Conservation (phyloP, 306 rosid species). For the Cucumis melo region DNA sequence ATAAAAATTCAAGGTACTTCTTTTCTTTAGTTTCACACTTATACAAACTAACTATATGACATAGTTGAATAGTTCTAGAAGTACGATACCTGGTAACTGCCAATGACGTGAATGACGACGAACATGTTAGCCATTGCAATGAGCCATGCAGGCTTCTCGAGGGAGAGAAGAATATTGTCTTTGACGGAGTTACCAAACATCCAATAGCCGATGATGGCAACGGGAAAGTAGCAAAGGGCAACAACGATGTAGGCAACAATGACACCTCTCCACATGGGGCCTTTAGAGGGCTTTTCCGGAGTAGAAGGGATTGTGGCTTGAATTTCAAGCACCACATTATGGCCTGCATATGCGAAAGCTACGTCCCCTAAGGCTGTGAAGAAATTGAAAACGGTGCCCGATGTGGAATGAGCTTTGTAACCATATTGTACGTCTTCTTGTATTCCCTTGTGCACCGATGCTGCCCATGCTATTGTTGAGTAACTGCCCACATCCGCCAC, state of each 20-base stretch:
- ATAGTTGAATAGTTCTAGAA: too few species aligned
- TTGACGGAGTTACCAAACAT: slow-evolving; percentile 45
- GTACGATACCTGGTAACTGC: slow-evolving; percentile 39
- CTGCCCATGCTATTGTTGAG: slow-evolving; percentile 61
- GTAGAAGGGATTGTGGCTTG: slow-evolving; percentile 84
- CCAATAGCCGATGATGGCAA: slow-evolving; percentile 42
- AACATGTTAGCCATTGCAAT: slow-evolving; percentile 53
- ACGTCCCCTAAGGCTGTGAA: slow-evolving; percentile 48
- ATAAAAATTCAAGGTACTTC: too few species aligned
- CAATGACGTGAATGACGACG: slow-evolving; percentile 64
- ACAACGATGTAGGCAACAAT: slow-evolving; percentile 46
- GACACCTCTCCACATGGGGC: slow-evolving; percentile 72
- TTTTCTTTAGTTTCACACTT: too few species aligned
- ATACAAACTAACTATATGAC: too few species aligned
- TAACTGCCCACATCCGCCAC: slow-evolving; percentile 23
- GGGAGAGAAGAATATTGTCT: slow-evolving; percentile 40
- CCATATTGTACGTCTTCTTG: slow-evolving; percentile 29
- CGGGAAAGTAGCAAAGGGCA: slow-evolving; percentile 73
- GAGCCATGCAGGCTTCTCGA: slow-evolving; percentile 57
- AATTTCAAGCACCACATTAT: slow-evolving; percentile 68
- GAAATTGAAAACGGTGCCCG: slow-evolving; percentile 38
- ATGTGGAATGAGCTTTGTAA: slow-evolving; percentile 10
- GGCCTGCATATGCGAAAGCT: slow-evolving; percentile 75
- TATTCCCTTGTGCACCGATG: slow-evolving; percentile 46
- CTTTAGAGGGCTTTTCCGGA: slow-evolving; percentile 61